Evolutionary conservation across 495 filamentous ascomycete genomes (phyloP), one percentile per base, ranked within the genome.

Genomic region (Neurospora cerealis): DNA sequence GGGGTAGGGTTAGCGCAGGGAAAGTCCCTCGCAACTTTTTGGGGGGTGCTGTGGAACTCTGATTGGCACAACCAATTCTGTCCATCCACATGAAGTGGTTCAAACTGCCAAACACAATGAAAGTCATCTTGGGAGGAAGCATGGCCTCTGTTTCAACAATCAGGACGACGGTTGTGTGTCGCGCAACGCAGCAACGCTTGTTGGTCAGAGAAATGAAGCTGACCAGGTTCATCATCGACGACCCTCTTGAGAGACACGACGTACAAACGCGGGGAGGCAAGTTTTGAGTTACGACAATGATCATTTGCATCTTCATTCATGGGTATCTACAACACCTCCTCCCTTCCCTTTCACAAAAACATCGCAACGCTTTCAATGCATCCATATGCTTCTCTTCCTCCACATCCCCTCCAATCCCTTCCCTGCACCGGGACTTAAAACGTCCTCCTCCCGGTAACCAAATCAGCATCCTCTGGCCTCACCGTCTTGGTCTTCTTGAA

Each of bases 401-500:
- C 24, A 5, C 11, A 8, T 6, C 48, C 24, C 13, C 2, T 15
- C 1, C 4, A 13, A 6, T 1, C 1, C 4, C 10, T 48, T 24
- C 46, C 4, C 7, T 21, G 3, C n/a, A 48, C 2, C 1, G 13
- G 21, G 21, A 0, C 17, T 75, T 69, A 72, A 38, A 46, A 78
- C 4, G 69, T 15, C 60, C 80, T 78, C 72, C 80, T 70, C 10
- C 73, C 80, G 5, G 78, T 81, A 0, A 76, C 48, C 70, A 82
- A 24, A 39, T 82, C 80, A 70, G 73, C 75, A 44, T 82, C 80
- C 74, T 77, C 75, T 0, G 80, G 77, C 48, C 44, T 71, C 0
- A 82, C 80, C 38, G 79, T 71, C 79, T 78, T 79, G 7, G 80
- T 82, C 77, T 77, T 78, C 78, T 82, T 82, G 42, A 74, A 34